Evolutionary conservation across 192 early-diverging fungal genomes (phyloP).

Genomic region (Linderina pennispora): DNA sequence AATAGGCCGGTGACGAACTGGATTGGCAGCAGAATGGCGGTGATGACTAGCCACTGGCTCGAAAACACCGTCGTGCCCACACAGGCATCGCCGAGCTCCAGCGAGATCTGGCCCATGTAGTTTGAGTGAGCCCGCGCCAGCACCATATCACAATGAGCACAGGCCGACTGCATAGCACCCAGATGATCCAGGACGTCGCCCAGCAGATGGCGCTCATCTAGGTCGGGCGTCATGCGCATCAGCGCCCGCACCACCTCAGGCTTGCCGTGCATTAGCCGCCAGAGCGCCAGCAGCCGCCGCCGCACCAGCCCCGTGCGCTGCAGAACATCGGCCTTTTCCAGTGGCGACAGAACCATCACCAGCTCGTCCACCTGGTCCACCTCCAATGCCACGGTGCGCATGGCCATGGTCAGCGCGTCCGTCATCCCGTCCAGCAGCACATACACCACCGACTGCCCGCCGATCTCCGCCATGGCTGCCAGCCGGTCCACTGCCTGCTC

Average conservation of each 20-base stretch:
- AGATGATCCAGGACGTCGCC: conserved; percentile 52
- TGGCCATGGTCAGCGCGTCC: conserved; percentile 61
- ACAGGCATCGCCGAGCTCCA: conserved; percentile 56
- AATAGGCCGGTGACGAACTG: conserved; percentile 57
- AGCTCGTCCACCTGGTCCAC: conserved; percentile 74
- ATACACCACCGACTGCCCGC: conserved; percentile 33
- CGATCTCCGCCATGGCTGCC: background rate
- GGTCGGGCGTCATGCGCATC: conserved; percentile 44
- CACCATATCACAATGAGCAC: conserved; percentile 68
- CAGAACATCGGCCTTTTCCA: conserved; percentile 62
- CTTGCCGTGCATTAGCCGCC: conserved; percentile 60
- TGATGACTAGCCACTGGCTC: conserved; percentile 18
- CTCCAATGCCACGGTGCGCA: conserved; percentile 63
- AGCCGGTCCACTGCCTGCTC: conserved; percentile 1
- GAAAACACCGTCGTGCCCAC: conserved; percentile 36
- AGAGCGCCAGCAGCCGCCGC: conserved; percentile 62
- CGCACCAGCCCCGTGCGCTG: conserved; percentile 66
- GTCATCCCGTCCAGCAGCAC: conserved; percentile 75
- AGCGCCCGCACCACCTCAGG: conserved; percentile 66
- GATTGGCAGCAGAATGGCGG: conserved; percentile 49
- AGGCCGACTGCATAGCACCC: conserved; percentile 59
- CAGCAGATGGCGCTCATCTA: conserved; percentile 9
- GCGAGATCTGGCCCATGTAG: conserved; percentile 73
- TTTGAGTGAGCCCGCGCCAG: conserved; percentile 70
- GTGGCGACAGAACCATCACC: conserved; percentile 53